These are phyloP conservation scores for Penicillium corylophilum DNA, from an alignment of 2,329 filamentous ascomycete genomes.

Conservation along the genomic window DNA sequence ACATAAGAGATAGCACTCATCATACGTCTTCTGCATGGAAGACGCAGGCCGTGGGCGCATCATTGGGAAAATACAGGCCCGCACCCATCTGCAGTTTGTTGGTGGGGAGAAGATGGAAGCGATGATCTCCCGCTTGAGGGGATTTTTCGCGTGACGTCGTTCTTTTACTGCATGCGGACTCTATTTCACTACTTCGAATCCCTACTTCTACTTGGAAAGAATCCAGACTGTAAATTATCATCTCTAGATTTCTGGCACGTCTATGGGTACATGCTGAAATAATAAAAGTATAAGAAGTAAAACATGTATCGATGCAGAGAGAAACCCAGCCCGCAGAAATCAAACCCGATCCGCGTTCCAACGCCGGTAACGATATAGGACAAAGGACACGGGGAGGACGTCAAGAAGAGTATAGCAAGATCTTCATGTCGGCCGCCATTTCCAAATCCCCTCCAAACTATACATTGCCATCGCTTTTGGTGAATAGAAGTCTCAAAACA, in stretches of 20 bases:
- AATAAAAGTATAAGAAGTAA: constrained; percentile 12
- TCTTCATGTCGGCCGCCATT: constrained; percentile 13
- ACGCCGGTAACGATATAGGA: constrained; percentile 20
- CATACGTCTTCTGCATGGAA: constrained; percentile 93
- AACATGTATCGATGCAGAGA: constrained; percentile 23
- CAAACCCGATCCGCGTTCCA: constrained; percentile 16
- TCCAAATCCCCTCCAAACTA: constrained; percentile 16
- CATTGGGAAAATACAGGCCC: constrained; percentile 37
- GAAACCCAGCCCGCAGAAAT: constrained; percentile 20
- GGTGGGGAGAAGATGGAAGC: constrained; percentile 15
- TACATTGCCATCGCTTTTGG: constrained; percentile 26
- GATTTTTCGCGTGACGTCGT: constrained; percentile 36
- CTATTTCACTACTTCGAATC: neutral
- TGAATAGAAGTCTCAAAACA: constrained; percentile 15
- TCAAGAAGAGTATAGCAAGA: constrained; percentile 8
- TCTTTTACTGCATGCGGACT: constrained; percentile 22
- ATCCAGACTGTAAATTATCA: constrained; percentile 11
- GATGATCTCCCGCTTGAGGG: constrained; percentile 25
- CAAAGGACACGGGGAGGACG: constrained; percentile 11
- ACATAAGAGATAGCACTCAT: constrained; percentile 91
- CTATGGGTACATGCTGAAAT: constrained; percentile 29
- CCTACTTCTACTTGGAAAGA: neutral
- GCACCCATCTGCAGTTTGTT: constrained; percentile 18
- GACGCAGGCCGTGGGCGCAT: constrained; percentile 61
- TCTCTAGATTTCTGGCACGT: constrained; percentile 25